Conservation (phyloP, 2,329 filamentous ascomycete species). For the Diaporthe sp. region DNA sequence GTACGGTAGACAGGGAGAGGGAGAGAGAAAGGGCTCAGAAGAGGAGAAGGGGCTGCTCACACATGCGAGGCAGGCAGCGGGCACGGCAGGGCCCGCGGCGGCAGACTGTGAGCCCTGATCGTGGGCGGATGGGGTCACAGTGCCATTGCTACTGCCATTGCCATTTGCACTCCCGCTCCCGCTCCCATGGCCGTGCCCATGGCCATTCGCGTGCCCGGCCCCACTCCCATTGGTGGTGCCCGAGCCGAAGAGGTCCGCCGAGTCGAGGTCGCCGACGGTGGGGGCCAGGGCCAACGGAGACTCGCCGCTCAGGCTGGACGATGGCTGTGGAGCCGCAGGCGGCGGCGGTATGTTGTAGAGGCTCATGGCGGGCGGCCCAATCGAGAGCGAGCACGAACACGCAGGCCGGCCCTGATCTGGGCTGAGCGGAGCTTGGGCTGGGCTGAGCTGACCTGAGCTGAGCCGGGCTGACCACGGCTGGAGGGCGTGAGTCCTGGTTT, state of each 20-base stretch:
- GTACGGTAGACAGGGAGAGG: neutral
- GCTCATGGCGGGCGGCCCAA: slow-evolving; percentile 29
- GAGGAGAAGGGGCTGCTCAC: slow-evolving; percentile 55
- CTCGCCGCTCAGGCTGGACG: slow-evolving; percentile 31
- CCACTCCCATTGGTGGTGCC: slow-evolving; percentile 41
- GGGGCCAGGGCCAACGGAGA: slow-evolving; percentile 40
- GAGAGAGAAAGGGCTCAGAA: neutral
- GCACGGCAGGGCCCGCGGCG: slow-evolving; percentile 51
- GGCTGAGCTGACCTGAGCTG: slow-evolving; percentile 10
- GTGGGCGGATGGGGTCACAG: slow-evolving; percentile 23
- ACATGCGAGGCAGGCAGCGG: slow-evolving; percentile 69
- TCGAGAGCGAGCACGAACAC: neutral
- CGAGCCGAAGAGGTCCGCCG: slow-evolving; percentile 44
- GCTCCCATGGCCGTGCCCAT: neutral
- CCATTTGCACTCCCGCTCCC: neutral
- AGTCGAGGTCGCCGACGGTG: slow-evolving; percentile 36
- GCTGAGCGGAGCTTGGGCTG: neutral
- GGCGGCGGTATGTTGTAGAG: slow-evolving; percentile 33
- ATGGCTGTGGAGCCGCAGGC: slow-evolving; percentile 22
- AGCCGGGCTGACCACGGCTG: neutral
- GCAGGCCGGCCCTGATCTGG: neutral
- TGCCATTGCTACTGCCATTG: slow-evolving; percentile 1
- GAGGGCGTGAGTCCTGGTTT: slow-evolving; percentile 9
- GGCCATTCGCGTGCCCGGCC: neutral
- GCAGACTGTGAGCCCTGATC: slow-evolving; percentile 33